phyloP scores from a whole-genome alignment of 345 rosid species.

The Melastoma malabathricum region DNA sequence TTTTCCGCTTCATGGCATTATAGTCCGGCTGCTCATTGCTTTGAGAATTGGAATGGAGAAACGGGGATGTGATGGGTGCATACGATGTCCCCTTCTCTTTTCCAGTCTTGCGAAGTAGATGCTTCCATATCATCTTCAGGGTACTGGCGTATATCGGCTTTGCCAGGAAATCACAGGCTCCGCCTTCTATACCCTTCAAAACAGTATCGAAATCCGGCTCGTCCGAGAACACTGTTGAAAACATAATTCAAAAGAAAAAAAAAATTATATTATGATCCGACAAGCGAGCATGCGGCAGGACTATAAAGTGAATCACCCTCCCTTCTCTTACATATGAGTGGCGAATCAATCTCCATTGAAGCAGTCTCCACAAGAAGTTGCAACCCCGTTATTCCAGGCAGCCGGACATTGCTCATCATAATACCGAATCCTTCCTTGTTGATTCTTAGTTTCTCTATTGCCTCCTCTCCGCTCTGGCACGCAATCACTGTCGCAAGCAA shows the following conservation, averaged over 20 bases:
- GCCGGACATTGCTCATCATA: conserved; percentile 1
- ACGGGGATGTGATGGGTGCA: neutral
- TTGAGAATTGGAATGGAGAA: neutral
- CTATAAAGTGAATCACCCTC: too few species aligned
- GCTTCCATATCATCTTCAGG: conserved; percentile 8
- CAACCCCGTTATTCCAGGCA: conserved; percentile 10
- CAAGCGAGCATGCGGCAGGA: too few species aligned
- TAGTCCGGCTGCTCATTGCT: neutral
- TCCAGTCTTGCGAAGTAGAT: conserved; percentile 2
- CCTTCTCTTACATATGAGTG: conserved; percentile 4
- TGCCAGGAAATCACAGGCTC: conserved; percentile 5
- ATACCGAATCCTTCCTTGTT: conserved; percentile 5
- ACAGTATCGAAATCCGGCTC: neutral
- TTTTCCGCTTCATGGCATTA: neutral
- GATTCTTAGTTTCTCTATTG: neutral
- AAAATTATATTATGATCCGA: too few species aligned
- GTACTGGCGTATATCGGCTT: conserved; percentile 4
- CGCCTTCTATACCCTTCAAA: neutral
- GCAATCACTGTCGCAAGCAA: conserved; percentile 1
- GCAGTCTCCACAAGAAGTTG: neutral
- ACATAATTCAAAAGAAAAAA: neutral
- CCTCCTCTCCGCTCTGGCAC: conserved; percentile 6
- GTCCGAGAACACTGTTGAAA: conserved; percentile 1
- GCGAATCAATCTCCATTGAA: neutral
- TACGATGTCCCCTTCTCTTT: neutral